A percentile compares a stretch with the other conserved stretches of the same genome.
These are phyloP conservation scores for Fusarium sp. DNA, from an alignment of 2,329 filamentous ascomycete species.

Conservation along the genomic window DNA sequence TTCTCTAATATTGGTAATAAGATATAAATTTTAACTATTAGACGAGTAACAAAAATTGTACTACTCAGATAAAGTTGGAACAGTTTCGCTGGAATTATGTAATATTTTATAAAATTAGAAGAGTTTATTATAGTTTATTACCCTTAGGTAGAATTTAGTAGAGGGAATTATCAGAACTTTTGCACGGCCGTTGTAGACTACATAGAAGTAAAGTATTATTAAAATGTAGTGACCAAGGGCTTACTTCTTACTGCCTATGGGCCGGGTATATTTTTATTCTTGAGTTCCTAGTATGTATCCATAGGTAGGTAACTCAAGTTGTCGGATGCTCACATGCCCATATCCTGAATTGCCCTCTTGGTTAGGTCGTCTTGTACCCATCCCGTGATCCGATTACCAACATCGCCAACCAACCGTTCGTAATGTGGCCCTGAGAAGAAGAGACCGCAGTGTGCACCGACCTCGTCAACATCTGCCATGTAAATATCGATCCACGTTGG, in stretches of 20 bases:
- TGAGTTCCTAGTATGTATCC: not conserved
- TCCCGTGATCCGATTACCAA: constrained; percentile 72
- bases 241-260: not conserved
- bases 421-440: constrained; percentile 82
- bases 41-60: too few relatives aligned
- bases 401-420: constrained; percentile 80
- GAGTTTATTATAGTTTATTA: too few relatives aligned
- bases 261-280: constrained; percentile 17
- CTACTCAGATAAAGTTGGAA: too few relatives aligned
- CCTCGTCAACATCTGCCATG: constrained; percentile 87
- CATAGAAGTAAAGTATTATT: too few relatives aligned
- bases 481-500: constrained; percentile 81
- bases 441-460: constrained; percentile 85
- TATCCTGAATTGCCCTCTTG: constrained; percentile 54
- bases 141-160: too few relatives aligned
- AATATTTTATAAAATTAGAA: too few relatives aligned
- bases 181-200: too few relatives aligned
- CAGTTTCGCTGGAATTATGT: too few relatives aligned
- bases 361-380: constrained; percentile 77
- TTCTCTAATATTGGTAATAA: too few relatives aligned
- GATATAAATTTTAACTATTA: too few relatives aligned
- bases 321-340: constrained; percentile 30
- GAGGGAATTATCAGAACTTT: too few relatives aligned
- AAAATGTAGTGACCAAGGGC: too few relatives aligned
- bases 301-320: not conserved